Base-by-base conservation (phyloP, 2,329 filamentous ascomycete species). In the Neoarthrinium moseri region DNA sequence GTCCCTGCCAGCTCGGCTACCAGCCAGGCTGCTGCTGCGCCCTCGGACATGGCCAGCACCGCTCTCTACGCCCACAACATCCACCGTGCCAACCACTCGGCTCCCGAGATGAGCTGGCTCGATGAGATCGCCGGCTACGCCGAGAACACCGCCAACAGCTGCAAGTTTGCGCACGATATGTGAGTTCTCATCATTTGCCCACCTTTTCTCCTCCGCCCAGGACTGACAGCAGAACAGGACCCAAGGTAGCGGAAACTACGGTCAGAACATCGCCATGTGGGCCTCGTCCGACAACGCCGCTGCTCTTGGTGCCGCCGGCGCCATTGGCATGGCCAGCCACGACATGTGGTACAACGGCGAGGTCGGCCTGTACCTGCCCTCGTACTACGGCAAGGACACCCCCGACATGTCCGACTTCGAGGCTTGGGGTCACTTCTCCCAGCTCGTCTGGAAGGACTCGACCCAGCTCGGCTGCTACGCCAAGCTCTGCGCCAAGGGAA, bases 281-380 rank as follows among this genome's bases (percentile, higher is more conserved):
- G 67, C 66, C 39, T 65, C 67, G 22, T 67, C 58, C 29, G 56
- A 71, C 37, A 65, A 72, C 20, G 56, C 60, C 20, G 49, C 46
- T n/a, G 53, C 66, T 50, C 75, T 84, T 54, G 75, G 80, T 49
- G 60, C 67, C 2, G 64, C 70, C n/a, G 68, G 66, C 49, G 78
- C 83, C 37, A 74, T 89, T 51, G 81, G 82, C 44, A 74, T 78
- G 52, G 83, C 86, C 55, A 84, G 92, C 62, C 89, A 84, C 59
- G 80, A 92, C 64, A 75, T 86, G 70, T 96, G 94, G 89, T 96
- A 96, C 80, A 89, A 94, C 65, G 80, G 80, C 58, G 90, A 96
- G 68, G 73, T 87, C 57, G 62, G 63, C 52, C 69, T 69, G 58
- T 84, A 77, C 68, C 75, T 75, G 48, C 58, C 62, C 23, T 66